Base-by-base conservation (phyloP, 2,329 filamentous ascomycete species). In the Phoma sp. region DNA sequence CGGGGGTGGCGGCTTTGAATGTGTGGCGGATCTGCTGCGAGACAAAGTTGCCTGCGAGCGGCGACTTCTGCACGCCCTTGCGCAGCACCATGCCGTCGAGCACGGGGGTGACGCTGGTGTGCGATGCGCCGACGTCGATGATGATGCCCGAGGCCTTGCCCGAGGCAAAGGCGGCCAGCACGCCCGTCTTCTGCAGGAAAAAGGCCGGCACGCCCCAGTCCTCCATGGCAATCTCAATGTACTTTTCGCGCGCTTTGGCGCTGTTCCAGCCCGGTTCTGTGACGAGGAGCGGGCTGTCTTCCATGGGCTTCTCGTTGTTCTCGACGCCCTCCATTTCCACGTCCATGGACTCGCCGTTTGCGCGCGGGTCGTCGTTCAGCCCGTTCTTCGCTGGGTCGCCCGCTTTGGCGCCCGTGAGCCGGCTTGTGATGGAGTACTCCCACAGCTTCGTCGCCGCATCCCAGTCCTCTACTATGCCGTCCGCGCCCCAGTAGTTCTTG, bases 171-270 rank as follows among this genome's bases (percentile, higher is more conserved):
- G 93, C 90, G 48, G 93, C 88, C 72, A 97, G 84, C 36, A 97
- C 93, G 21, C 93, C 92, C 47, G 88, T 96, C 69, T 91, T 87
- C 59, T 91, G 91, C 57, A 98, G 81, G 84, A 93, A 99, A 76
- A 97, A 98, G 5, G 95, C 95, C 15, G 95, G 95, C 50, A 89
- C 90, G 23, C 92, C 93, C 92, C 95, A 99, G 71, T 87, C 91
- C 81, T 99, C 95, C 88, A 99, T 97, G 55, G 92, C 92, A 59
- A 98, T 87, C 79, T 99, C 95, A 68, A 97, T 93, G 33, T 89
- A 88, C 84, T 95, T 96, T 79, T 99, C 95, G 56, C 96, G 84
- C 56, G 90, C 86, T 80, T 97, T 97, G 36, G 85, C 77, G 21
- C 87, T 84, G 77, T 96, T 98, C 93, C 93, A 98, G 10, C 91